These are phyloP conservation scores for Thraustotheca clavata DNA, from an alignment of 352 stramenopile genomes.

Conservation along the genomic window DNA sequence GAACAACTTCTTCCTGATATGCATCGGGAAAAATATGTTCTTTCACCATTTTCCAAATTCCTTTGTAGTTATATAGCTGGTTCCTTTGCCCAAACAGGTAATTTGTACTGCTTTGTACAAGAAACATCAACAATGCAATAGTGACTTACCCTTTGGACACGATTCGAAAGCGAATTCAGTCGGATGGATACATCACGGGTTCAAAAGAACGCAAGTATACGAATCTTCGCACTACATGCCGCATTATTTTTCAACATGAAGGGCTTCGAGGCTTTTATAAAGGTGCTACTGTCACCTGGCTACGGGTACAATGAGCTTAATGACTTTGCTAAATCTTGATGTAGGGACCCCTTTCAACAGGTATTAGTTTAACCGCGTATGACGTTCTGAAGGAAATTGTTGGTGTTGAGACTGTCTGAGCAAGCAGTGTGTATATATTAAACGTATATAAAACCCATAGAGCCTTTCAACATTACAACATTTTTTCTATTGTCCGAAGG, in stretches of 20 bases:
- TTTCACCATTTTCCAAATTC: slow-evolving; percentile 61
- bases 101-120: slow-evolving; percentile 8
- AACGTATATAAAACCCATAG: neutral
- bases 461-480: neutral
- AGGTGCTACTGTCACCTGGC: slow-evolving; percentile 80
- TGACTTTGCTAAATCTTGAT: neutral
- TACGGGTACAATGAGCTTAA: slow-evolving; percentile 45
- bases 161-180: slow-evolving; percentile 75
- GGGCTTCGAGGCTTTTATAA: slow-evolving; percentile 80
- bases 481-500: neutral
- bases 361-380: slow-evolving; percentile 81
- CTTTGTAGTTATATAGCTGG: slow-evolving; percentile 75
- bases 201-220: slow-evolving; percentile 47
- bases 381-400: slow-evolving; percentile 83
- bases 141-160: slow-evolving; percentile 81
- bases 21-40: neutral
- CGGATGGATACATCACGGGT: slow-evolving; percentile 63
- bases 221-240: slow-evolving; percentile 49
- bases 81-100: slow-evolving; percentile 79
- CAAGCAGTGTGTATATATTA: neutral
- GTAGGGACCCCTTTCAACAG: slow-evolving; percentile 73
- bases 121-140: slow-evolving; percentile 22
- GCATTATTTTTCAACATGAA: slow-evolving; percentile 64
- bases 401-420: slow-evolving; percentile 58
- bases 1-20: neutral